Evolutionary conservation across 331 rosid genomes (phyloP).

Genomic region (Erythrophleum ivorense): DNA sequence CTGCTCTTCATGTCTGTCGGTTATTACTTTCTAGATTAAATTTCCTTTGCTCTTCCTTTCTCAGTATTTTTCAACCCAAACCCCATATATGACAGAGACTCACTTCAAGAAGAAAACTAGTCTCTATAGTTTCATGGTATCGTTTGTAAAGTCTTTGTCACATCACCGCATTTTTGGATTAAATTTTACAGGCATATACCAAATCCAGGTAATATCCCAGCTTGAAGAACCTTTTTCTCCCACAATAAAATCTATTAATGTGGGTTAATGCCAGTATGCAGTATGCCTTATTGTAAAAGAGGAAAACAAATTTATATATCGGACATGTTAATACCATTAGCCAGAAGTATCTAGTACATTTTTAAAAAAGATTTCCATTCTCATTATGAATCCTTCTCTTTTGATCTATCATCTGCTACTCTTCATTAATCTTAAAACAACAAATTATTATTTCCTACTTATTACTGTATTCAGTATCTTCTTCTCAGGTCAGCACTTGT

Average conservation of each 20-base stretch:
- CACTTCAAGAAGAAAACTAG: not conserved
- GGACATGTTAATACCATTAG: not conserved
- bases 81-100: not conserved
- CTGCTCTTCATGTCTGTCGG: not conserved
- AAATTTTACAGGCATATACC: not conserved
- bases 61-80: conserved; percentile 14
- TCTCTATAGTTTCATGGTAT: not conserved
- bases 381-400: conserved; percentile 7
- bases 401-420: not conserved
- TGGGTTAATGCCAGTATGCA: not conserved
- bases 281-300: not conserved
- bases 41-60: not conserved
- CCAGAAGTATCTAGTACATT: not conserved
- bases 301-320: not conserved
- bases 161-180: not conserved
- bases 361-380: not conserved
- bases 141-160: not conserved
- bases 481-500: not conserved
- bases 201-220: not conserved
- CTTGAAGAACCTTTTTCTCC: not conserved
- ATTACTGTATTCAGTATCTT: not conserved
- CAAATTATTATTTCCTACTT: not conserved
- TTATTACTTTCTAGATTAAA: not conserved
- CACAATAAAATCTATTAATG: not conserved
- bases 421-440: not conserved